A percentile compares a stretch with the other conserved stretches of the same genome.
These are phyloP conservation scores for Colletotrichum magnum DNA, from an alignment of 2,329 filamentous ascomycete genomes.

Conservation along the genomic window DNA sequence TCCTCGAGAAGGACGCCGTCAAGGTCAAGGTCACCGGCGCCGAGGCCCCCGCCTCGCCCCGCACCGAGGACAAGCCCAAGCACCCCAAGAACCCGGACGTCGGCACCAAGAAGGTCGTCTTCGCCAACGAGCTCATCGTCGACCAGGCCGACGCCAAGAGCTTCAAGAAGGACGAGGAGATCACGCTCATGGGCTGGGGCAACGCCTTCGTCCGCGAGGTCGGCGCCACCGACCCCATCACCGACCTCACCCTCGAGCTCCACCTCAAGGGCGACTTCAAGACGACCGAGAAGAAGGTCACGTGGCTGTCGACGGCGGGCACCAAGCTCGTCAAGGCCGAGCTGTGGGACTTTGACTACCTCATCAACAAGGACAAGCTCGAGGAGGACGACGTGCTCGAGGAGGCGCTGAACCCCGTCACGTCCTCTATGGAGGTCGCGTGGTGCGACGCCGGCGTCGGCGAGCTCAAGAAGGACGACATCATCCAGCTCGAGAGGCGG, in stretches of 20 bases:
- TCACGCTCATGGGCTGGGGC: slow-evolving; percentile 97
- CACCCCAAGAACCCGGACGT: slow-evolving; percentile 91
- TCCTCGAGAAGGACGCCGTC: slow-evolving; percentile 79
- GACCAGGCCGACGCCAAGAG: slow-evolving; percentile 89
- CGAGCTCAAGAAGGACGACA: slow-evolving; percentile 85
- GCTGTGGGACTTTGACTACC: slow-evolving; percentile 94
- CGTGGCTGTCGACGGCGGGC: slow-evolving; percentile 85
- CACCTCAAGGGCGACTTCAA: slow-evolving; percentile 95
- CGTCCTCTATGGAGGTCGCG: slow-evolving; percentile 80
- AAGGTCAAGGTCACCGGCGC: slow-evolving; percentile 78
- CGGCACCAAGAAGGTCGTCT: slow-evolving; percentile 88
- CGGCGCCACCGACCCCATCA: slow-evolving; percentile 71
- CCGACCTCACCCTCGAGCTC: slow-evolving; percentile 83
- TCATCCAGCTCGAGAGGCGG: slow-evolving; percentile 95
- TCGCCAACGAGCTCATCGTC: slow-evolving; percentile 80
- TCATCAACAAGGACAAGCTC: slow-evolving; percentile 95
- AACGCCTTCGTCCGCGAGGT: slow-evolving; percentile 85
- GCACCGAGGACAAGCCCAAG: slow-evolving; percentile 83
- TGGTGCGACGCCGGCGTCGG: slow-evolving; percentile 86
- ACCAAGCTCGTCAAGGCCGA: slow-evolving; percentile 86
- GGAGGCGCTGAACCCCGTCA: slow-evolving; percentile 84
- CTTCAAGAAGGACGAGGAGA: slow-evolving; percentile 89
- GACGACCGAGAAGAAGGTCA: slow-evolving; percentile 96
- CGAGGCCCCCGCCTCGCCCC: slow-evolving; percentile 74
- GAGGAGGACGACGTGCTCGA: slow-evolving; percentile 90